Base-by-base conservation (phyloP, 148 eudicot species). In the Heliamphora exappendiculata region DNA sequence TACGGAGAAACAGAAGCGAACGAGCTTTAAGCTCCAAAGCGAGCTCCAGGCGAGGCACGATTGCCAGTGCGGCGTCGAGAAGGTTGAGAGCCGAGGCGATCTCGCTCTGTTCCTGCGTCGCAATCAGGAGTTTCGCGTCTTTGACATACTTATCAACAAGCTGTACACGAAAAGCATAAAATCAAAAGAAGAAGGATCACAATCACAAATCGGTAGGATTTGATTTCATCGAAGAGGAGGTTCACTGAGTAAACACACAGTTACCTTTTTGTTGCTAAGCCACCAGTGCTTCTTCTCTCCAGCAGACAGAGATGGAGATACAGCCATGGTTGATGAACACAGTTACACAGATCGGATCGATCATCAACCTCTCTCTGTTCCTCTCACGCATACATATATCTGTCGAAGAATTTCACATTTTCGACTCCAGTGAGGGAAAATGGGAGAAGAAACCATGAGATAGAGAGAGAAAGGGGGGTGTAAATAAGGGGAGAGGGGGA, bases 231-330 rank as follows among this genome's bases (percentile, higher is more conserved):
- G n/a, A n/a, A n/a, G n/a, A n/a, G n/a, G 42, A n/a, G 7, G 33
- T 39, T 14, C 17, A 73, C 5, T n/a, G n/a, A n/a, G n/a, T n/a
- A n/a, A n/a, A n/a, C n/a, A n/a, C n/a, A n/a, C n/a, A n/a, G n/a
- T 16, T 72, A 91, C 99, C 98, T 95, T 95, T 88, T 81, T 91
- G 78, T 90, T 93, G 78, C 83, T 92, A 44, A 91, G 88, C 99
- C 99, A 95, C 99, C 99, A 95, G 75, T 87, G 93, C 64, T 88
- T 93, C 86, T 83, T 92, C 13, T 95, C 98, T 10, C 57, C 77
- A 59, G 71, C 80, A 24, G 75, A 16, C 49, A 83, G 75, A 67
- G 88, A 82, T 29, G 90, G 86, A 66, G 91, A 81, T 44, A 73
- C 62, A 79, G 87, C 81, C 91, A 88, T 88, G 58, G 84, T 67